Conservation (phyloP, 257 asterid genomes). For the Lantana camara region DNA sequence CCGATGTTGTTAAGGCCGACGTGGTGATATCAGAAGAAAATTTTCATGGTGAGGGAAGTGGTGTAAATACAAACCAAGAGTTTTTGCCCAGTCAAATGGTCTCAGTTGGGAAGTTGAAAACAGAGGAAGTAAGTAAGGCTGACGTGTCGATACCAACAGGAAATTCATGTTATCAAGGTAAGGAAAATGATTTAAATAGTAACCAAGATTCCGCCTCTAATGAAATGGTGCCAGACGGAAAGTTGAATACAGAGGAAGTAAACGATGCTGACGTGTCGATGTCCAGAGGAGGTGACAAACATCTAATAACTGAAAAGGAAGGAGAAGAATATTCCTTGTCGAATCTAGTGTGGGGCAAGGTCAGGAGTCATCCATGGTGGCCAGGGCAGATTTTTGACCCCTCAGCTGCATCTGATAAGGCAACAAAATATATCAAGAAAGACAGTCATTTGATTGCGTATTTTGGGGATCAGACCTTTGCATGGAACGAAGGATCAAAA, state of each 20-base stretch:
- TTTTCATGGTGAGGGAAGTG: too few relatives aligned
- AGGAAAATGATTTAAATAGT: constrained; percentile 25
- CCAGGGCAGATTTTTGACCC: constrained; percentile 82
- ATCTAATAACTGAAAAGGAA: constrained; percentile 45
- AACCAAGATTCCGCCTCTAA: constrained; percentile 16
- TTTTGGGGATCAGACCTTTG: constrained; percentile 81
- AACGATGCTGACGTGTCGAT: constrained; percentile 18
- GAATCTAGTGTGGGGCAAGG: constrained; percentile 94
- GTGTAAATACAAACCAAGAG: too few relatives aligned
- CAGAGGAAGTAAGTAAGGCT: too few relatives aligned
- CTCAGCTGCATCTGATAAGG: constrained; percentile 62
- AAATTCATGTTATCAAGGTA: constrained; percentile 2
- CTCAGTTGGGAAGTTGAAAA: too few relatives aligned
- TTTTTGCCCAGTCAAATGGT: too few relatives aligned
- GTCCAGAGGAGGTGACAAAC: constrained; percentile 38
- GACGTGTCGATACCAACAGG: too few relatives aligned
- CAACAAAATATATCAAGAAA: constrained; percentile 45
- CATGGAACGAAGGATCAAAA: constrained; percentile 71
- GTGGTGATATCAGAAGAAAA: constrained; percentile 31
- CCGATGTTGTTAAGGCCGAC: constrained; percentile 19
- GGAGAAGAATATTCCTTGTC: constrained; percentile 46
- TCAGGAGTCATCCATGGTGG: constrained; percentile 95
- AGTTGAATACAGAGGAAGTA: constrained; percentile 27
- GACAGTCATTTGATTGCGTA: constrained; percentile 65
- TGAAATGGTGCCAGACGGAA: constrained; percentile 29